Evolutionary conservation across 345 rosid genomes (phyloP).

Genomic region (Eucalyptus brandiana): DNA sequence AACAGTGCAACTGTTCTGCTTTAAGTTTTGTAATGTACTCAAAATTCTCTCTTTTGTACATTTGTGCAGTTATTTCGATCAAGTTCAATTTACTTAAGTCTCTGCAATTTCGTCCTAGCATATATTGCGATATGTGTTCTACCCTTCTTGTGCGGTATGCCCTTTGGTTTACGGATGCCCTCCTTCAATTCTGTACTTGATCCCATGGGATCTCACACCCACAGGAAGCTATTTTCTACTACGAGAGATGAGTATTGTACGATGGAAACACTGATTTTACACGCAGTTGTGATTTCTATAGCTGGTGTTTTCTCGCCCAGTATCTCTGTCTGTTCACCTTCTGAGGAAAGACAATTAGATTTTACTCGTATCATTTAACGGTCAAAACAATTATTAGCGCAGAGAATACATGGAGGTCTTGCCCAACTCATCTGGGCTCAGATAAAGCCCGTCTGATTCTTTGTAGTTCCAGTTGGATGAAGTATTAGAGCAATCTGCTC

Average conservation of each 20-base stretch:
- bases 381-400: background rate
- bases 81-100: background rate
- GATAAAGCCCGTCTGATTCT: background rate
- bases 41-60: background rate
- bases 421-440: background rate
- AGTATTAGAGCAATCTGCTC: background rate
- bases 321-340: background rate
- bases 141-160: background rate
- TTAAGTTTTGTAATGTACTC: background rate
- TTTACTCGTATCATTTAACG: background rate
- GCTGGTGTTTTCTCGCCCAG: background rate
- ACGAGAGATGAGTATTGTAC: background rate
- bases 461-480: background rate
- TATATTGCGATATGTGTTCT: background rate
- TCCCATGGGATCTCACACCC: background rate
- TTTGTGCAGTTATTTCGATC: background rate
- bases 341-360: background rate
- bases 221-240: background rate
- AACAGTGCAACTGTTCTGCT: background rate
- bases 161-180: background rate
- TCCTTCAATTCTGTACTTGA: background rate
- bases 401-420: background rate
- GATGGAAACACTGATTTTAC: background rate
- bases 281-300: background rate
- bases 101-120: background rate